These are phyloP conservation scores for Solanum hybrid DNA, from an alignment of 305 asterid species.

Conservation along the genomic window DNA sequence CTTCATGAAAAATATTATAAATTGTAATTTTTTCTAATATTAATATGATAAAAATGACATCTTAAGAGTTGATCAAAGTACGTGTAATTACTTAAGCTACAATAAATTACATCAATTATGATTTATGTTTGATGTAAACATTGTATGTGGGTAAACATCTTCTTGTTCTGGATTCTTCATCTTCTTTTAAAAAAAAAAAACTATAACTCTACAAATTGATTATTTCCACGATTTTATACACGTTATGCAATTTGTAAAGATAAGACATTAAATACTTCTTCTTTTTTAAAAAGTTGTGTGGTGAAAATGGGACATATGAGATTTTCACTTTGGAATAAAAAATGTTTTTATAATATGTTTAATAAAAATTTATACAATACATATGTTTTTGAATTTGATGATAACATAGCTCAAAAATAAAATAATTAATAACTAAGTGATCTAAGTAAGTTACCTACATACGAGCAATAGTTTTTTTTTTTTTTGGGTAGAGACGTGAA, in stretches of 20 bases:
- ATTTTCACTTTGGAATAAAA: too few relatives aligned
- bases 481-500: neutral
- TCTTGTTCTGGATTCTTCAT: neutral
- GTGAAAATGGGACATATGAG: too few relatives aligned
- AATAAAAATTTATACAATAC: neutral
- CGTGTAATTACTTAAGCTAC: neutral
- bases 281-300: too few relatives aligned
- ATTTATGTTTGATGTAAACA: neutral
- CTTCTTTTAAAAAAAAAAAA: neutral
- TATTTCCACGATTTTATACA: neutral
- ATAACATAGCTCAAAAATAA: neutral
- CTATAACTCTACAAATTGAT: neutral
- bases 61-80: too few relatives aligned
- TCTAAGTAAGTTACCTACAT: neutral
- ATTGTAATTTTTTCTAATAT: too few relatives aligned
- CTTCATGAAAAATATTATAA: too few relatives aligned
- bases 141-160: neutral
- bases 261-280: too few relatives aligned
- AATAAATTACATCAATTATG: too few relatives aligned
- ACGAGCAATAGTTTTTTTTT: neutral
- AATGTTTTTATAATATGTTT: too few relatives aligned
- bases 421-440: neutral
- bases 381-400: too few relatives aligned
- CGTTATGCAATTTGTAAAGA: neutral
- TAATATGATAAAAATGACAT: rapidly evolving